Conservation (phyloP, 495 filamentous ascomycete species). For the Hypoxylon subgilvum region DNA sequence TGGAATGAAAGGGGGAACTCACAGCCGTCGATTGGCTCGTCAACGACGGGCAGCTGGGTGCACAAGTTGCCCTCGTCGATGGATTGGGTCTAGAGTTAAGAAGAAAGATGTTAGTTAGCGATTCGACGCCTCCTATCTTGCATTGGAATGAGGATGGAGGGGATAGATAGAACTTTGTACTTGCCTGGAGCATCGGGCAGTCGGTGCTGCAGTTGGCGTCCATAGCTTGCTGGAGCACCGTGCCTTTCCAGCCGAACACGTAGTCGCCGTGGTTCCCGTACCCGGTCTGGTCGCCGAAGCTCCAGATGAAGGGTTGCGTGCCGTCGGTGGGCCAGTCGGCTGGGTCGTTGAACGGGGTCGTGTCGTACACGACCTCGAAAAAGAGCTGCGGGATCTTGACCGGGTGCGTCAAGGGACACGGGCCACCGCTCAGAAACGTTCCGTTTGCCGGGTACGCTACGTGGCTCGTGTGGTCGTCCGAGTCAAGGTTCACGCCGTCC, state of each 20-base stretch:
- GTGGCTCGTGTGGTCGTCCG: constrained; percentile 47
- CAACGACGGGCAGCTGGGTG: constrained; percentile 36
- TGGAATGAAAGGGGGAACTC: constrained; percentile 1
- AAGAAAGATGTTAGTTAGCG: too few species aligned
- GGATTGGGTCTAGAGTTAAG: constrained; percentile 47
- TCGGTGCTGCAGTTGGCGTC: constrained; percentile 47
- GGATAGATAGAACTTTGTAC: too few species aligned
- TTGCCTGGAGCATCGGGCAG: too few species aligned
- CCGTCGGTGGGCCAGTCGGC: constrained; percentile 52
- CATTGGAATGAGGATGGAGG: too few species aligned
- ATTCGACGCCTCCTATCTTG: too few species aligned
- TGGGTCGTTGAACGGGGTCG: constrained; percentile 44
- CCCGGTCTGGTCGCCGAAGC: constrained; percentile 46
- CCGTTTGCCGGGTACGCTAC: constrained; percentile 47
- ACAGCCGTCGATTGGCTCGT: constrained; percentile 51
- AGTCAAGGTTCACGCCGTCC: constrained; percentile 45
- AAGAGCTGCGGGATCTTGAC: constrained; percentile 48
- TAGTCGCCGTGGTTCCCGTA: constrained; percentile 52
- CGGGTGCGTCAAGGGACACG: constrained; percentile 45
- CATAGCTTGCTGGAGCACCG: constrained; percentile 49
- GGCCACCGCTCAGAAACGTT: constrained; percentile 45
- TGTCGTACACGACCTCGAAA: constrained; percentile 49
- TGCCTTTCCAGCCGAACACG: constrained; percentile 51
- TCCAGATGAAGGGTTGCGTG: constrained; percentile 55
- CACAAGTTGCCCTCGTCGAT: constrained; percentile 50